Conservation (phyloP, 2,329 filamentous ascomycete genomes). For the Huntiella omanensis region DNA sequence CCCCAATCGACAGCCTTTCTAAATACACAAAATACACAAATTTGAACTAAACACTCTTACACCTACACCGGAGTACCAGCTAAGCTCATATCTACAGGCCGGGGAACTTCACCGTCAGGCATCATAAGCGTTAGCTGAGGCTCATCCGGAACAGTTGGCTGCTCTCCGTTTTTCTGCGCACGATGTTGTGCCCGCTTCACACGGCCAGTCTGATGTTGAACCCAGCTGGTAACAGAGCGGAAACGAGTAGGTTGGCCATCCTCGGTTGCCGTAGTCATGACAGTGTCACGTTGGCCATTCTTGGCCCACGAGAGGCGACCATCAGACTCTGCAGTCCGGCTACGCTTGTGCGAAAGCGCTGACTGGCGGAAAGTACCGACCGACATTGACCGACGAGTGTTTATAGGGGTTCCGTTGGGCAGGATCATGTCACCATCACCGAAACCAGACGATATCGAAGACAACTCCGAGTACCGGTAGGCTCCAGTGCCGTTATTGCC, state of each 20-base stretch:
- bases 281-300: constrained; percentile 25
- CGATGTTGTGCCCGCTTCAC: constrained; percentile 28
- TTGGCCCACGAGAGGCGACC: constrained; percentile 8
- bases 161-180: constrained; percentile 15
- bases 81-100: constrained; percentile 20
- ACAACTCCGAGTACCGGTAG: constrained; percentile 21
- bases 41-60: too few species aligned
- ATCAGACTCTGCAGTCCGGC: background rate
- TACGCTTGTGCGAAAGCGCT: background rate
- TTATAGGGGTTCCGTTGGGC: constrained; percentile 13
- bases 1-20: background rate
- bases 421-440: constrained; percentile 41
- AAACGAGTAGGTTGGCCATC: constrained; percentile 34
- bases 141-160: constrained; percentile 25
- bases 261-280: constrained; percentile 33
- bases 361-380: background rate
- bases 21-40: background rate
- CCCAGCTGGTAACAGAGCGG: constrained; percentile 42
- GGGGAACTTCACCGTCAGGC: constrained; percentile 28
- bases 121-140: constrained; percentile 32
- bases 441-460: constrained; percentile 45
- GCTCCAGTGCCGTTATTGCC: background rate
- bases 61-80: background rate
- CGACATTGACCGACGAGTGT: background rate
- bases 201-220: constrained; percentile 41